Conservation (phyloP, 352 stramenopile genomes). For the Peronosclerospora sorghi region DNA sequence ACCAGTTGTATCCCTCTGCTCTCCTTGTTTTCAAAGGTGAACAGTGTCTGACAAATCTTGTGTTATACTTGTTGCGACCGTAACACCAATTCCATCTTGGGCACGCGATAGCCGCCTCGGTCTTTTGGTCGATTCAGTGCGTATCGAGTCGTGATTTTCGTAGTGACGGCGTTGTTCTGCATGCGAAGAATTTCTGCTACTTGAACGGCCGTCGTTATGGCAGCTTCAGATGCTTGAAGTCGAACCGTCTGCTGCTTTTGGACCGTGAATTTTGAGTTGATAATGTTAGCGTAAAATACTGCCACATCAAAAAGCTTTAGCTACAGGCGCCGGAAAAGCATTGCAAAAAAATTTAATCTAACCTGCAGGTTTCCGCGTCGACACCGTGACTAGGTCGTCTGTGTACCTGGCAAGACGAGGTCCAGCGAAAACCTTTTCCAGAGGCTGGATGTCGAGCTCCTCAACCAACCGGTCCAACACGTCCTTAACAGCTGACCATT, state of each 20-base stretch:
- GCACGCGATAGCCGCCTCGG: constrained; percentile 43
- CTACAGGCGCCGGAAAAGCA: neutral
- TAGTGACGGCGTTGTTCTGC: constrained; percentile 42
- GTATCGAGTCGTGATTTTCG: constrained; percentile 67
- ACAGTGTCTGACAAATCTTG: neutral
- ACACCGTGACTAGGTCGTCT: constrained; percentile 66
- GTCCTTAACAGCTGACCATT: constrained; percentile 28
- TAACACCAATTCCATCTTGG: constrained; percentile 60
- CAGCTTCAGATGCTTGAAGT: constrained; percentile 51
- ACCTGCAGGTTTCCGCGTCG: constrained; percentile 58
- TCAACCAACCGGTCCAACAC: constrained; percentile 29
- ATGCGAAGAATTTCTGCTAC: constrained; percentile 51
- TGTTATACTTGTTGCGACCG: constrained; percentile 2
- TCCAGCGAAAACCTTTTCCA: constrained; percentile 31
- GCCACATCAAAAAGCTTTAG: constrained; percentile 4
- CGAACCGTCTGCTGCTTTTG: constrained; percentile 56
- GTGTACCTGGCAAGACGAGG: constrained; percentile 55
- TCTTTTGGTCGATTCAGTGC: constrained; percentile 42
- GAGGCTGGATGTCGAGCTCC: constrained; percentile 33
- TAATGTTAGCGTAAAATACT: constrained; percentile 77
- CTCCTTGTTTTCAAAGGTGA: neutral
- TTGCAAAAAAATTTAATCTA: neutral
- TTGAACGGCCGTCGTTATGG: constrained; percentile 68
- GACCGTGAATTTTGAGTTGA: constrained; percentile 66
- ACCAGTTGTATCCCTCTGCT: constrained; percentile 2